phyloP scores from a whole-genome alignment of 345 rosid genomes.

The Eucalyptus cladocalyx region DNA sequence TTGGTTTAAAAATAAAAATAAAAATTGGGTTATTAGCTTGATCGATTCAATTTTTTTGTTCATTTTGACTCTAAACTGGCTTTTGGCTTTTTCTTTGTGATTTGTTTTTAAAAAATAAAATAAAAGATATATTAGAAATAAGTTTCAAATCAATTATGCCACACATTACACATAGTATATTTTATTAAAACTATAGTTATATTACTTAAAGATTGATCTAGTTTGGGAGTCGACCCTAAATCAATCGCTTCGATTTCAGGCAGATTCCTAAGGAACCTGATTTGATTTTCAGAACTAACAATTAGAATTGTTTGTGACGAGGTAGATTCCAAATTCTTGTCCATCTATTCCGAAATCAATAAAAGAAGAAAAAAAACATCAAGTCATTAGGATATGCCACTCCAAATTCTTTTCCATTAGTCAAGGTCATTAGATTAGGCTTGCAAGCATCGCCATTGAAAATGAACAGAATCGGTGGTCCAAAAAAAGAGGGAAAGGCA shows the following conservation, averaged over 20 bases:
- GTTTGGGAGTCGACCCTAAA: background rate
- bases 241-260: accelerated
- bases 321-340: background rate
- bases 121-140: background rate
- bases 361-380: background rate
- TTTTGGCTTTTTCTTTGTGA: background rate
- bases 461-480: background rate
- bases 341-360: background rate
- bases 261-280: background rate
- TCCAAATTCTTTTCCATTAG: background rate
- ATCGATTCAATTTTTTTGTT: background rate
- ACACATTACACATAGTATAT: background rate
- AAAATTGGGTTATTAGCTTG: background rate
- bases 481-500: background rate
- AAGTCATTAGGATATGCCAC: background rate
- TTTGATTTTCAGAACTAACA: background rate
- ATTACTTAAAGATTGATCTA: background rate
- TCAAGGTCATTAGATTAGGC: background rate
- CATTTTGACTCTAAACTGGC: background rate
- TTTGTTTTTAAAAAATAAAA: background rate
- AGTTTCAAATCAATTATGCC: background rate
- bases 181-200: background rate
- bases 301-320: background rate
- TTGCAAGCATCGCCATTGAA: background rate
- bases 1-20: no score